phyloP scores from a whole-genome alignment of 352 stramenopile genomes.

The Phytophthora pisi region DNA sequence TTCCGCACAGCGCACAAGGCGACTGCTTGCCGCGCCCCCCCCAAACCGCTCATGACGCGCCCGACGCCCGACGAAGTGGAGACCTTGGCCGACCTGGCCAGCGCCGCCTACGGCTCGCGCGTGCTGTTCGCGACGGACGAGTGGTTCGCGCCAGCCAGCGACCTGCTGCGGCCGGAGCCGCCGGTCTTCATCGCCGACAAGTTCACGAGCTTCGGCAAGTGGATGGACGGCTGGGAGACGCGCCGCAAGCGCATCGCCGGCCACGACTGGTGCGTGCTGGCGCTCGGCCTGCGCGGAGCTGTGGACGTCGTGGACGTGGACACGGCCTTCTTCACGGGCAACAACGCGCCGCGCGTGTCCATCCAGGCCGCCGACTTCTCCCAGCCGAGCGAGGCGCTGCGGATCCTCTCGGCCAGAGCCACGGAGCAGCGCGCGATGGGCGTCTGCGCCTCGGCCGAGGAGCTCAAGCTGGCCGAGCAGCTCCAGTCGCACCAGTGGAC shows the following conservation, averaged over 20 bases:
- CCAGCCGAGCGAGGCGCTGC: constrained; percentile 32
- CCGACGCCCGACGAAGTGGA: constrained; percentile 21
- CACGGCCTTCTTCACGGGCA: constrained; percentile 96
- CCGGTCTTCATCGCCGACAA: constrained; percentile 91
- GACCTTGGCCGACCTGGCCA: constrained; percentile 71
- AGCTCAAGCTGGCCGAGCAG: constrained; percentile 52
- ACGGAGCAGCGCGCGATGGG: constrained; percentile 58
- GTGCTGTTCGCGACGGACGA: constrained; percentile 94
- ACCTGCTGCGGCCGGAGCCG: constrained; percentile 70
- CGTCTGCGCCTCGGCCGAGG: constrained; percentile 44
- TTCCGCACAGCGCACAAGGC: not conserved
- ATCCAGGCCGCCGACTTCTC: constrained; percentile 81
- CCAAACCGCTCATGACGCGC: not conserved
- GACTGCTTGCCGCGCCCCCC: no score
- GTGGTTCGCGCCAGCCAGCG: constrained; percentile 92
- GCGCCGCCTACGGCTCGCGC: constrained; percentile 52
- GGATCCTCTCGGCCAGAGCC: constrained; percentile 46
- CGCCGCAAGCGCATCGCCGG: constrained; percentile 86
- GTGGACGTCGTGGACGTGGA: constrained; percentile 85
- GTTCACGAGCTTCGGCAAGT: constrained; percentile 94
- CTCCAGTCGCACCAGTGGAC: constrained; percentile 63
- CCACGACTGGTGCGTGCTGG: constrained; percentile 93
- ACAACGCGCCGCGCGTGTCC: constrained; percentile 86
- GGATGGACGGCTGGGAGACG: constrained; percentile 97
- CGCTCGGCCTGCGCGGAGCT: constrained; percentile 77